Evolutionary conservation across 1,284 basidiomycete genomes (phyloP).

Genomic region (Pholiota adiposa): DNA sequence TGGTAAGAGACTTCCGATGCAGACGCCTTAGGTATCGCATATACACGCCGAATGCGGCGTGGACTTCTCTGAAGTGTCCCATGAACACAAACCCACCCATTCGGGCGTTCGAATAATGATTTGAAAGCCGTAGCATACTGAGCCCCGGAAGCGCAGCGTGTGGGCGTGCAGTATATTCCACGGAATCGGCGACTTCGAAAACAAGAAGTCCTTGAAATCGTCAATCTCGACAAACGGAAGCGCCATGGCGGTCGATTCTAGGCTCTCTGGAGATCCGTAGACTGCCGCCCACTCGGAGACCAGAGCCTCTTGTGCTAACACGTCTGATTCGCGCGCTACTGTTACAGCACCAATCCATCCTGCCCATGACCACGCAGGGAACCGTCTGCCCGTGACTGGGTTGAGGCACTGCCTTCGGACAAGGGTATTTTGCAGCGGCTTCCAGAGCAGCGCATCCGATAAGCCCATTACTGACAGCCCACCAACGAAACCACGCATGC

Average conservation of each 20-base stretch:
- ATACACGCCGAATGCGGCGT: too few relatives aligned
- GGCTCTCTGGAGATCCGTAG: not conserved
- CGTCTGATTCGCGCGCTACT: not conserved
- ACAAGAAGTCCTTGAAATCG: not conserved
- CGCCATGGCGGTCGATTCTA: not conserved
- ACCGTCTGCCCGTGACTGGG: not conserved
- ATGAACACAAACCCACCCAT: too few relatives aligned
- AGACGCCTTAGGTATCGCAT: too few relatives aligned
- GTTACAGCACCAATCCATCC: not conserved
- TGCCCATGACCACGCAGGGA: not conserved
- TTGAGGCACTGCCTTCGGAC: not conserved
- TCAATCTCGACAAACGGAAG: not conserved
- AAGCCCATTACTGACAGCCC: slow-evolving; percentile 2
- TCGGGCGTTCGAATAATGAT: not conserved
- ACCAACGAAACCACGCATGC: slow-evolving; percentile 4
- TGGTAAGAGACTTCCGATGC: too few relatives aligned
- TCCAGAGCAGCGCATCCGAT: not conserved
- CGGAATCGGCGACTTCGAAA: not conserved
- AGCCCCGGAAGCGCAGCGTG: not conserved
- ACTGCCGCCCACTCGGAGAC: not conserved
- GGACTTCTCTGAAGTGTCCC: too few relatives aligned
- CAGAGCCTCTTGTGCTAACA: not conserved
- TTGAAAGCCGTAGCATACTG: not conserved
- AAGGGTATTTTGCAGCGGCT: not conserved
- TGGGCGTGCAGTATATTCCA: not conserved